Evolutionary conservation across 2,329 filamentous ascomycete genomes (phyloP), one percentile per base, ranked within the genome.

Genomic region (Davidsoniella neocaledoniae): DNA sequence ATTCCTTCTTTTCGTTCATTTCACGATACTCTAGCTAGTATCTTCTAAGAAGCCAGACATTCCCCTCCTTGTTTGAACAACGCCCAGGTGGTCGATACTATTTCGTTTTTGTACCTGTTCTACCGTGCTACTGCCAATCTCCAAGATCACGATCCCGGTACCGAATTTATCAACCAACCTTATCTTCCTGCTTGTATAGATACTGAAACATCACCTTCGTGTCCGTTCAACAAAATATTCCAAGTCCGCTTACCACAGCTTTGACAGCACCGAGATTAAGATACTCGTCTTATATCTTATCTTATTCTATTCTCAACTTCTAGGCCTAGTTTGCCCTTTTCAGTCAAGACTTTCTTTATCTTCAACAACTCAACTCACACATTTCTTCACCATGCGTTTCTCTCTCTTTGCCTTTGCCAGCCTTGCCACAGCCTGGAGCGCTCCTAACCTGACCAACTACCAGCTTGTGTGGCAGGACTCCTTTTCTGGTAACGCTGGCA

Each of bases 391-490:
- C 23, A 53, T 53, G 51, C 43, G 25, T 39, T 49, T 49, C 33
- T 49, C 51, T 17, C 4, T 48, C 21, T 14, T 54, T 26, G 44
- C 60, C 25, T 54, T 65, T 19, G 52, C 60, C 19, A 56, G 60
- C 19, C 44, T 64, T 9, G 63, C 58, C n/a, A 54, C 58, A 0
- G 70, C 69, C 40, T 61, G 57, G 54, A 55, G 59, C 2, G 57
- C 65, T 0, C 68, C 70, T 2, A 25, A 44, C 19, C 70, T 72
- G 55, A 53, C 54, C 7, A 66, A 66, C 47, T 65, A 64, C 57
- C 58, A 52, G 16, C 57, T 61, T 5, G 43, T 68, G 38, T 74
- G 68, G 68, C 59, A 64, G 4, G 69, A 72, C 21, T 56, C 54
- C 21, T 74, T 74, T 50, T 38, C 49, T 2, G 71, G 71, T 5